Percentiles rank a stretch among this genome's conserved stretches.
Conservation (phyloP, 805 yeast species). For the Candida succiphila region DNA sequence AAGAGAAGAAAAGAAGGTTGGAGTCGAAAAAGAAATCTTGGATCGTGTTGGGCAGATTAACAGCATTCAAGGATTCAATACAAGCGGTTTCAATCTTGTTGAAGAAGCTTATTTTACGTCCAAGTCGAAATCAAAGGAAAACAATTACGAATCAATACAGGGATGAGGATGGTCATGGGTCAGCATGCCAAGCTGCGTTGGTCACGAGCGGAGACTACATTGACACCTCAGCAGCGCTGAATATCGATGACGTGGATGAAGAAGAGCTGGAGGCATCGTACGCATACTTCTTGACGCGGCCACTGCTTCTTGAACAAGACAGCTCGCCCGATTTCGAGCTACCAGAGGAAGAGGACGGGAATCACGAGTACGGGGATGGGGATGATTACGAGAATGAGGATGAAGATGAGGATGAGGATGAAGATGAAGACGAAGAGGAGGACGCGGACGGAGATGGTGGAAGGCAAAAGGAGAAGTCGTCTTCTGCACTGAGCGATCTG, state of each 20-base stretch:
- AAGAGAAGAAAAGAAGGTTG: constrained; percentile 3
- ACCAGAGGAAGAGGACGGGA: background rate
- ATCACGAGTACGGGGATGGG: constrained; percentile 3
- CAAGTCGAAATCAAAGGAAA: constrained; percentile 16
- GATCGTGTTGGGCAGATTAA: constrained; percentile 9
- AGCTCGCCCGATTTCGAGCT: background rate
- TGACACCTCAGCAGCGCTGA: background rate
- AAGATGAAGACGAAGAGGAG: background rate
- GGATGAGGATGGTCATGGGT: constrained; percentile 5
- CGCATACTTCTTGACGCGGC: background rate
- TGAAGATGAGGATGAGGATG: constrained; percentile 1
- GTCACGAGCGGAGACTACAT: no score
- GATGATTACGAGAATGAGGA: constrained; percentile 3
- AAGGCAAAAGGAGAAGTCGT: background rate
- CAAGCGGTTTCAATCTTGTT: constrained; percentile 2
- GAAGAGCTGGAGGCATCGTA: background rate
- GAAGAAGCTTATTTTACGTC: no score
- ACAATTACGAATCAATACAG: constrained; percentile 18
- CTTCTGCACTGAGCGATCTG: constrained; percentile 1
- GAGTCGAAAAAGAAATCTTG: constrained; percentile 5
- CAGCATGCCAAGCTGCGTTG: no score
- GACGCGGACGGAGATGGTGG: background rate
- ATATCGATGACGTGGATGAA: background rate
- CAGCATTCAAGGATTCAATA: constrained; percentile 3
- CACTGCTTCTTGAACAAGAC: background rate